Percentiles rank a stretch among this genome's conserved stretches.
Evolutionary conservation across 805 yeast species (phyloP).

Genomic region (Debaryomyces hansenii): DNA sequence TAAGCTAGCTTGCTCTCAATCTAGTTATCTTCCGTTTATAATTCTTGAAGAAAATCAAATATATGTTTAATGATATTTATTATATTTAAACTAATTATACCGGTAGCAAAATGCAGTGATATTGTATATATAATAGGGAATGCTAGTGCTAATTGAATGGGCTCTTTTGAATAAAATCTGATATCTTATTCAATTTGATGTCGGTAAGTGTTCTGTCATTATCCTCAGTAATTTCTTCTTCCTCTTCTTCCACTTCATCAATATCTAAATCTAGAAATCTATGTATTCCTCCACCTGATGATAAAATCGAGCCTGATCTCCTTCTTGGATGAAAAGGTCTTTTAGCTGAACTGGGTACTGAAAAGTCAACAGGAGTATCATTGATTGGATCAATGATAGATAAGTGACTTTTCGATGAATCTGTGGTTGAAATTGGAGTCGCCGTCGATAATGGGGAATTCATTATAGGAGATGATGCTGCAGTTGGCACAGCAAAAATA

Average conservation of each 20-base stretch:
- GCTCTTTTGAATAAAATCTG: neutral
- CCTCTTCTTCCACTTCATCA: slow-evolving; percentile 24
- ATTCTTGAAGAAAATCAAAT: too few species aligned
- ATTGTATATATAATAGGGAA: neutral
- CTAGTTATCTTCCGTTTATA: slow-evolving; percentile 4
- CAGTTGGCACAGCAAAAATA: neutral
- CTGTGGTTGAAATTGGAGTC: slow-evolving; percentile 29
- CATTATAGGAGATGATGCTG: slow-evolving; percentile 28
- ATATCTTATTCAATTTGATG: neutral
- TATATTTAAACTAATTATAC: too few species aligned
- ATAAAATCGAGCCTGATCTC: slow-evolving; percentile 19
- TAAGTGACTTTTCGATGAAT: slow-evolving; percentile 13
- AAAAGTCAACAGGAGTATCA: slow-evolving; percentile 39
- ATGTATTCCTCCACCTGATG: slow-evolving; percentile 23
- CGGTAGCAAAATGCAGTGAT: too few species aligned
- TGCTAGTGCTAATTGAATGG: slow-evolving; percentile 1
- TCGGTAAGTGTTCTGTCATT: neutral
- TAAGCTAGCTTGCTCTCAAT: slow-evolving; percentile 12
- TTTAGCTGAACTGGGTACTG: slow-evolving; percentile 18
- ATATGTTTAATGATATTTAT: too few species aligned
- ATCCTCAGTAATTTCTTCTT: slow-evolving; percentile 11
- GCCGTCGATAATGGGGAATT: slow-evolving; percentile 37
- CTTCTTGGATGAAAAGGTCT: slow-evolving; percentile 15
- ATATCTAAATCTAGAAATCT: slow-evolving; percentile 20
- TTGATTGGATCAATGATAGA: slow-evolving; percentile 36